Evolutionary conservation across 1,284 basidiomycete species (phyloP).

Genomic region (Pascua guehoae): DNA sequence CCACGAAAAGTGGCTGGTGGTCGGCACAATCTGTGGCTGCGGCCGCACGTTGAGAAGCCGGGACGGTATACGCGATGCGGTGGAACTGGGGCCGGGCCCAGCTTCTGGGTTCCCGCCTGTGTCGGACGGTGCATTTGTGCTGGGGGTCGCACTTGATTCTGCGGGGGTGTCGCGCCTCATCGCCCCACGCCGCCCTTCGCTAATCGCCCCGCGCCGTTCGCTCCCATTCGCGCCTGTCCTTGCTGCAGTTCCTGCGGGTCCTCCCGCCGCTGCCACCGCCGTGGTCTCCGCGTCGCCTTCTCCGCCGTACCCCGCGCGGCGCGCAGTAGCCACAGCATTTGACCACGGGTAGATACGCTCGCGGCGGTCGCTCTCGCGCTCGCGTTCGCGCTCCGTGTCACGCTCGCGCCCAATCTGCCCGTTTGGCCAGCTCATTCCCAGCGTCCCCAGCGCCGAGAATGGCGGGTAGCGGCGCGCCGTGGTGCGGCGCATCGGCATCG

Average conservation of each 20-base stretch:
- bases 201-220: no score
- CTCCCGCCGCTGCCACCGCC: no score
- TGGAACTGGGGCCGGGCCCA: no score
- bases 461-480: neutral
- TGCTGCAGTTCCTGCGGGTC: no score
- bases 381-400: neutral
- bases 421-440: conserved; percentile 7
- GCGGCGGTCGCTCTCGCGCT: neutral
- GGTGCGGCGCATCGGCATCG: neutral
- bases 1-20: conserved; percentile 5
- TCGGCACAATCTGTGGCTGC: conserved; percentile 1
- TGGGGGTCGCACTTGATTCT: no score
- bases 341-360: conserved; percentile 4
- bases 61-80: no score
- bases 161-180: no score
- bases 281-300: no score
- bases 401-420: neutral
- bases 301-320: conserved; percentile 4
- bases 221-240: no score
- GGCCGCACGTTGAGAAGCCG: neutral
- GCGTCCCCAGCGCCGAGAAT: neutral
- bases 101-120: no score
- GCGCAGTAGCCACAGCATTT: conserved; percentile 2
- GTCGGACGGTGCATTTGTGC: no score
- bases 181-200: no score